Base-by-base conservation (phyloP, 352 stramenopile species). In the Globisporangium spinosum region DNA sequence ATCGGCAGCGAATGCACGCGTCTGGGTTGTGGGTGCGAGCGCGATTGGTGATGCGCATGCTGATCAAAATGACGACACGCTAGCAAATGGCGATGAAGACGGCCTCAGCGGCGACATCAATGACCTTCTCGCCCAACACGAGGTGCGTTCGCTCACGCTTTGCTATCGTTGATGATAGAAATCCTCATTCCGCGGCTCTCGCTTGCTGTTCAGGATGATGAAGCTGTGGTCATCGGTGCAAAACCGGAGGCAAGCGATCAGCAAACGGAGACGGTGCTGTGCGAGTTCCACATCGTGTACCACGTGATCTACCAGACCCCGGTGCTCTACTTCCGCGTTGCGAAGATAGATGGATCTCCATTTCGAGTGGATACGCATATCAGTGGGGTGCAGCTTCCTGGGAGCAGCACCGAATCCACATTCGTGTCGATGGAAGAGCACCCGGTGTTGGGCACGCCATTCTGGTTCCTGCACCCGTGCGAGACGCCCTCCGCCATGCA, bases 271-370 rank as follows among this genome's bases (percentile, higher is more conserved):
- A 77, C 66, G 9, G 70, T 80, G n/a, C 32, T 93, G 22, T 73
- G 86, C 51, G 85, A 93, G 43, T 91, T 91, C 70, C 87, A 95
- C 74, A 87, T 95, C 59, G 84, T 93, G 32, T 95, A 83, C 69
- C 87, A 93, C 70, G 75, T 72, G 9, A 85, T 89, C 35, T 95
- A 91, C 72, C 78, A 87, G 63, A 89, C 80, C 2, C 85, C 85
- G 0, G 81, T 88, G 71, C 75, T 95, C 40, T 95, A 89, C 63
- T 91, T 95, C 25, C 81, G 80, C 17, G 70, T 63, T 13, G 51
- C 62, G 8, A 64, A 65, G 23, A 38, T 89, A 2, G 77, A 91
- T 58, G 82, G 82, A 17, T 72, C 71, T 25, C 79, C 73, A 3
- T 58, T 85, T 15, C 49, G 53, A 35, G 17, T 65, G 15, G 53